Evolutionary conservation across 306 rosid species (phyloP).

Genomic region (Sindora glabra): DNA sequence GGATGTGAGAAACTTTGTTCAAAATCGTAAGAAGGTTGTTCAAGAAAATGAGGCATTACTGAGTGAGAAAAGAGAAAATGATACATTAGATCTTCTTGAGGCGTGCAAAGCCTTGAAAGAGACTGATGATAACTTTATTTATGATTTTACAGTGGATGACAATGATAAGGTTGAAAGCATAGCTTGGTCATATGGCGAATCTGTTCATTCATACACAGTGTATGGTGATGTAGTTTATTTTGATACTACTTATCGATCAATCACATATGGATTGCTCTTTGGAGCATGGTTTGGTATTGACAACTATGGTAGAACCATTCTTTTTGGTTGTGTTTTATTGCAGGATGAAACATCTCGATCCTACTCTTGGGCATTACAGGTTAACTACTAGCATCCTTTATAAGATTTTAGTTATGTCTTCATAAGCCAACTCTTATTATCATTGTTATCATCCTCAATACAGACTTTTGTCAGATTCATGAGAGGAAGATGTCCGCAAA

Average conservation of each 20-base stretch:
- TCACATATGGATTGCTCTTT: conserved; percentile 78
- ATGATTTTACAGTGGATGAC: conserved; percentile 73
- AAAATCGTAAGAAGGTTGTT: conserved; percentile 79
- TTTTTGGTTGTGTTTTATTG: conserved; percentile 77
- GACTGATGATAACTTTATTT: conserved; percentile 55
- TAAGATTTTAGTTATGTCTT: conserved; percentile 32
- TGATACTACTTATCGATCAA: conserved; percentile 62
- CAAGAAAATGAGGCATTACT: conserved; percentile 82
- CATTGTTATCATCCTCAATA: conserved; percentile 28
- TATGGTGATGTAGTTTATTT: conserved; percentile 83
- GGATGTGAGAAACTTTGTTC: conserved; percentile 91
- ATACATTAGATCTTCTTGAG: conserved; percentile 80
- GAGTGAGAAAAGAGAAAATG: conserved; percentile 78
- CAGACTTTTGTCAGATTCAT: conserved; percentile 75
- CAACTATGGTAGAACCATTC: conserved; percentile 72
- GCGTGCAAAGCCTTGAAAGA: conserved; percentile 78
- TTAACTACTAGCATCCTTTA: conserved; percentile 33
- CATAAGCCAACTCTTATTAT: conserved; percentile 23
- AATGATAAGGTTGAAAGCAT: conserved; percentile 73
- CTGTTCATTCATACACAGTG: conserved; percentile 53
- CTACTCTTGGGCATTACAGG: conserved; percentile 96
- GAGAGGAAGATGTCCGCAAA: conserved; percentile 90
- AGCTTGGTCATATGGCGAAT: conserved; percentile 77
- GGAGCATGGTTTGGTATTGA: conserved; percentile 97
- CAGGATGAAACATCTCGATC: conserved; percentile 83